Evolutionary conservation across 306 rosid species (phyloP).

Genomic region (Oxytropis ochrocephala): DNA sequence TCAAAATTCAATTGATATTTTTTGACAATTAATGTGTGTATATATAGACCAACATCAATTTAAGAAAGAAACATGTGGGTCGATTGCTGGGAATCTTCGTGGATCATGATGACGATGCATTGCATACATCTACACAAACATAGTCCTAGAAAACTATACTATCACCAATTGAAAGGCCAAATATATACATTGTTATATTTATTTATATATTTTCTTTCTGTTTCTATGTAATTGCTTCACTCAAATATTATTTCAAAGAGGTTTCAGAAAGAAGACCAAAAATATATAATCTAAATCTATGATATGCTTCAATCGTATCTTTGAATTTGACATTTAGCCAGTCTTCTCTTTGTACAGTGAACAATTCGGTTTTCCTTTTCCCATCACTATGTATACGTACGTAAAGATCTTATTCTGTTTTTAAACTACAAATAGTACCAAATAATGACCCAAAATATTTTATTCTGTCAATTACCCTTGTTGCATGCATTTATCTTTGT

Average conservation of each 20-base stretch:
- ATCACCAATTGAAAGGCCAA: conserved; percentile 7
- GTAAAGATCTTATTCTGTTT: background rate
- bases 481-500: too few species aligned
- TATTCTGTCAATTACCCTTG: too few species aligned
- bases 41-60: background rate
- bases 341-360: background rate
- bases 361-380: conserved; percentile 23
- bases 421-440: background rate
- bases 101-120: conserved; percentile 24
- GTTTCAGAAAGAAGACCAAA: conserved; percentile 10
- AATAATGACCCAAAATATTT: background rate
- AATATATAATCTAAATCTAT: conserved; percentile 16
- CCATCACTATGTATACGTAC: background rate
- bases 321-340: conserved; percentile 32
- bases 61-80: conserved; percentile 18
- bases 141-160: conserved; percentile 19
- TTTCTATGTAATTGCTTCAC: background rate
- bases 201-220: background rate
- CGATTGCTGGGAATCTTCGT: conserved; percentile 36
- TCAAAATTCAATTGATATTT: background rate
- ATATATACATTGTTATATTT: background rate
- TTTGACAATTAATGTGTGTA: background rate
- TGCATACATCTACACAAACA: conserved; percentile 12
- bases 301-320: conserved; percentile 37
- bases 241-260: conserved; percentile 16